These are phyloP conservation scores for Bassia scoparia DNA, from an alignment of 148 eudicot species.

Conservation along the genomic window DNA sequence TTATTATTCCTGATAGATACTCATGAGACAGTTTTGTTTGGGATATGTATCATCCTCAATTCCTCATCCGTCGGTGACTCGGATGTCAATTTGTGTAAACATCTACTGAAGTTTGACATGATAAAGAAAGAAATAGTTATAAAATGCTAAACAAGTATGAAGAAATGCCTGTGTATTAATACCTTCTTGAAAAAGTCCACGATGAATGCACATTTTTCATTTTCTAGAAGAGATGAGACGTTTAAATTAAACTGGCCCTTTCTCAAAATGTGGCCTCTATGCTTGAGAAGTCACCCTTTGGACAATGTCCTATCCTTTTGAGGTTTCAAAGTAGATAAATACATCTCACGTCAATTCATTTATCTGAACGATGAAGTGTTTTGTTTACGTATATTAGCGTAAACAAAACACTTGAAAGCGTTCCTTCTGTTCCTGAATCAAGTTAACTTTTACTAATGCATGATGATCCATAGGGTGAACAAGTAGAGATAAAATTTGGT, in stretches of 20 bases:
- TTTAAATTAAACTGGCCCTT: constrained; percentile 21
- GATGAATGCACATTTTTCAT: background rate
- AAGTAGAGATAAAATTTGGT: too few relatives aligned
- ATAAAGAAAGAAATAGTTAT: constrained; percentile 9
- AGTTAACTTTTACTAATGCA: too few relatives aligned
- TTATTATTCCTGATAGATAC: background rate
- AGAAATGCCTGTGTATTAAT: constrained; percentile 3
- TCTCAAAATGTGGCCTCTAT: constrained; percentile 11
- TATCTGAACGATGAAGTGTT: too few relatives aligned
- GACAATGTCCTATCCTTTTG: constrained; percentile 15
- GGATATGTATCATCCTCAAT: background rate
- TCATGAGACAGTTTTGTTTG: background rate
- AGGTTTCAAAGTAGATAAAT: background rate
- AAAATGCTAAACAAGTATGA: background rate
- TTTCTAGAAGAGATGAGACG: constrained; percentile 21
- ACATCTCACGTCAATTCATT: background rate
- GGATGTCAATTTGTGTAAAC: constrained; percentile 1
- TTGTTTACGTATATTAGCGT: too few relatives aligned
- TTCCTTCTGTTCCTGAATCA: background rate
- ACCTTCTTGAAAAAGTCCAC: constrained; percentile 21
- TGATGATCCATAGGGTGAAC: too few relatives aligned
- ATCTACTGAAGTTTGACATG: background rate
- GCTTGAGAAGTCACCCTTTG: constrained; percentile 25
- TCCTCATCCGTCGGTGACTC: constrained; percentile 15
- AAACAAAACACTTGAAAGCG: too few relatives aligned